Base-by-base conservation (phyloP, 768 basidiomycete species). In the Solioccasus polychromus region DNA sequence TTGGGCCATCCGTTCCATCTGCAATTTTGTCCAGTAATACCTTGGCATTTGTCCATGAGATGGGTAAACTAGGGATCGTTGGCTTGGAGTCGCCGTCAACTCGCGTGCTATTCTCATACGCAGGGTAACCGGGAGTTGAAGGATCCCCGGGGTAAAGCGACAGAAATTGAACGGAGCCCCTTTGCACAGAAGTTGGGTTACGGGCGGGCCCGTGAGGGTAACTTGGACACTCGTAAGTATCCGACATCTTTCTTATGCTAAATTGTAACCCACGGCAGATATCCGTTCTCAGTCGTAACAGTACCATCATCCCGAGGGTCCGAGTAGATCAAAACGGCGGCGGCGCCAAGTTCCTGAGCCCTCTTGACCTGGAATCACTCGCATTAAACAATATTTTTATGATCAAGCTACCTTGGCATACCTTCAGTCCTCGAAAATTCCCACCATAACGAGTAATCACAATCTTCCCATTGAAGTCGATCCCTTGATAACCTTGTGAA, bases 381-480 rank as follows among this genome's bases (percentile, higher is more conserved):
- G 58, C 80, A 22, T 53, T 18, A 36, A 52, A 30, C n/a, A 40
- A 24, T 3, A 23, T 19, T 40, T 25, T 6, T 11, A 29, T 25
- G 54, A 59, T n/a, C 32, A 10, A 8, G 45, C 5, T 53, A 37
- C 30, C 25, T 25, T 12, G n/a, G 47, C 50, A 35, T 35, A 86
- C 85, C 78, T 94, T 97, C 11, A 98, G 71, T n/a, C 95, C 95
- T 57, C 95, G 83, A 71, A 91, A 92, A 48, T 80, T 75, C 5
- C 66, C 69, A 2, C 85, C 88, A 61, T 93, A 91, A 34, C 91
- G 83, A 22, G 78, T 75, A 31, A 97, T 70, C 18, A 86, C 85
- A 44, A 96, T 82, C 54, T 85, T 86, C 29, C 83, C 91, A 0
- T 75, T 83, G 44, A 95, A 70, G 57, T 92, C 73, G 17, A 66